Evolutionary conservation across 441 rosid species (phyloP), one percentile per base, ranked within the genome.

Genomic region (Gossypium trilobum): DNA sequence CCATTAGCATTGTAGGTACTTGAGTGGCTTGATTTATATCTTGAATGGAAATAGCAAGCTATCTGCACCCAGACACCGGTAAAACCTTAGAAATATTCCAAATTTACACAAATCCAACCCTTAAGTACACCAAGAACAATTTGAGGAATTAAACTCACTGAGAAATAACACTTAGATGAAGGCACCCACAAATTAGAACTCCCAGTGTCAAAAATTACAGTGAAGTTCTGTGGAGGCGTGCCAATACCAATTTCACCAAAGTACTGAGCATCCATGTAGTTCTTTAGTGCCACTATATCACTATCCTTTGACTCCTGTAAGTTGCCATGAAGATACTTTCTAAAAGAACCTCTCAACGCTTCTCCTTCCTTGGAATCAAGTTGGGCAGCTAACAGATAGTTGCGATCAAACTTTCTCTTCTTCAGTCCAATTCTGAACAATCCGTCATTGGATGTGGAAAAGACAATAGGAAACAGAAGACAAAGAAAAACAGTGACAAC

Each of bases 151-250:
- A 23, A 63, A 79, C 91, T 87, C 63, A 91, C 97, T 11, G 97
- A 91, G 27, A 88, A 85, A 72, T 83, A 85, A 79, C 97, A 91
- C 80, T 91, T 90, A 22, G 88, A 77, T 56, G 94, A 91, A 29
- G 97, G 97, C 66, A 91, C 90, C 96, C 92, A 91, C 57, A 91
- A 78, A 74, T 90, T 90, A 76, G 97, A 90, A 78, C 96, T 91
- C 27, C 97, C 93, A 2, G 97, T 91, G 80, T 91, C 97, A 69
- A 91, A 91, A 48, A 91, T 86, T 80, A 90, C 97, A 0, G 92
- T 88, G 76, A 91, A 91, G 52, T 84, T 91, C 74, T 91, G 96
- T 14, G 87, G 84, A 13, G 96, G 97, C 52, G 87, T 82, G 39
- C 97, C 96, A 27, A 90, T 78, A 50, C 90, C 92, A 76, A 91